A percentile compares a stretch with the other conserved stretches of the same genome.
These are phyloP conservation scores for Crucihimalaya himalaica DNA, from an alignment of 345 rosid species.

Conservation along the genomic window DNA sequence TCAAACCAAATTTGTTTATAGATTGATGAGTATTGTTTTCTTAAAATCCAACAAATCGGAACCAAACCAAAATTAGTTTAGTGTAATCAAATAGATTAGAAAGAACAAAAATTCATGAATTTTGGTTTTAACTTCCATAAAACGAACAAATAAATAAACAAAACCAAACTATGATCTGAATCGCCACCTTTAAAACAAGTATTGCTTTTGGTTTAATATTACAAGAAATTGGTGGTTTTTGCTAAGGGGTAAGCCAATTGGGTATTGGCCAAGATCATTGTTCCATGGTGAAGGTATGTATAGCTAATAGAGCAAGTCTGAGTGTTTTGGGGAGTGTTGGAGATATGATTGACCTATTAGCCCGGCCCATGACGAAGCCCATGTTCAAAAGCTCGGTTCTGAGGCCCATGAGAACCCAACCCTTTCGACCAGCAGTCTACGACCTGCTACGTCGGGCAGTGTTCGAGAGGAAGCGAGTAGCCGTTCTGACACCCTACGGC, in stretches of 20 bases:
- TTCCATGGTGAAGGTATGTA: background rate
- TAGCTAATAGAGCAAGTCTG: background rate
- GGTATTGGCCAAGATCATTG: conserved; percentile 36
- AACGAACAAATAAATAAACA: background rate
- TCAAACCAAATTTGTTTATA: too few relatives aligned
- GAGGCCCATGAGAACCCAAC: too few relatives aligned
- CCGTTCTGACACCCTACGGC: too few relatives aligned
- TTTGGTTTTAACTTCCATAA: background rate
- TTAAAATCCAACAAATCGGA: too few relatives aligned
- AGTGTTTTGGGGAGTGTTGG: conserved; percentile 30
- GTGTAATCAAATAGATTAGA: background rate
- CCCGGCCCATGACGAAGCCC: too few relatives aligned
- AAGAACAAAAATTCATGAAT: background rate
- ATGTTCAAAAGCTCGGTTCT: too few relatives aligned
- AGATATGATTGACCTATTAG: too few relatives aligned
- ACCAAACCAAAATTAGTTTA: background rate
- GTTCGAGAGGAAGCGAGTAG: too few relatives aligned
- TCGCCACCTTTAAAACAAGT: background rate
- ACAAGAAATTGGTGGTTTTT: conserved; percentile 32
- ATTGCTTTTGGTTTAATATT: background rate
- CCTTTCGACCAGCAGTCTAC: too few relatives aligned
- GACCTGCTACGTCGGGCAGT: too few relatives aligned
- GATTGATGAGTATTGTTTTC: too few relatives aligned
- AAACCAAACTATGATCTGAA: background rate
- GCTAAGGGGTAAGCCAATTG: background rate